phyloP scores from a whole-genome alignment of 1,284 basidiomycete genomes.

The Acaromyces ingoldii region DNA sequence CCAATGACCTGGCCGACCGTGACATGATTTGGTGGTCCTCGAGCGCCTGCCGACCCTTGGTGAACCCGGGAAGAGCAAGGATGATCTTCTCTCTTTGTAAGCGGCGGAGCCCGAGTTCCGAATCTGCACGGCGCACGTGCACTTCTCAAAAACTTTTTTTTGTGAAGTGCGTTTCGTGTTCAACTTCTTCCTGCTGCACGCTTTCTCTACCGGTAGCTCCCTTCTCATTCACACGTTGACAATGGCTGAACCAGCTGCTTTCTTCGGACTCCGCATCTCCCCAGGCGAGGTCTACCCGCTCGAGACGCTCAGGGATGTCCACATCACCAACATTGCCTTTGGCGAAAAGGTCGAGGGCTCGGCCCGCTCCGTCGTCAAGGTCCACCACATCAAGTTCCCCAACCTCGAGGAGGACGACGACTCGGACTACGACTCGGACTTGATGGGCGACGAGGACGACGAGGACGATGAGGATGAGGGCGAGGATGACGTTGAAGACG shows the following conservation, averaged over 20 bases:
- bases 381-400: constrained; percentile 59
- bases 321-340: constrained; percentile 77
- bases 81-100: too few species aligned
- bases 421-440: constrained; percentile 58
- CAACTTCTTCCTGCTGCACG: too few species aligned
- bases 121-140: too few species aligned
- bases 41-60: too few species aligned
- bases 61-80: too few species aligned
- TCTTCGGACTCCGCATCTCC: constrained; percentile 53
- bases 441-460: constrained; percentile 56
- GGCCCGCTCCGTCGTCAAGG: constrained; percentile 72
- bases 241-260: constrained; percentile 13
- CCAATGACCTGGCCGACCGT: too few species aligned
- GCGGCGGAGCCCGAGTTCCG: too few species aligned
- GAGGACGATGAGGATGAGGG: constrained; percentile 46
- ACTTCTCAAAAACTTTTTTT: too few species aligned
- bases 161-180: too few species aligned
- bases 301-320: constrained; percentile 66
- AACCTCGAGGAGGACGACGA: constrained; percentile 54
- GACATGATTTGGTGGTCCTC: too few species aligned
- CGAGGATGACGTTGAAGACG: constrained; percentile 36
- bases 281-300: constrained; percentile 65
- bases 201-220: too few species aligned
- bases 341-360: constrained; percentile 64
- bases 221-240: too few species aligned